Base-by-base conservation (phyloP, 345 rosid species). In the Syzygium oleosum region DNA sequence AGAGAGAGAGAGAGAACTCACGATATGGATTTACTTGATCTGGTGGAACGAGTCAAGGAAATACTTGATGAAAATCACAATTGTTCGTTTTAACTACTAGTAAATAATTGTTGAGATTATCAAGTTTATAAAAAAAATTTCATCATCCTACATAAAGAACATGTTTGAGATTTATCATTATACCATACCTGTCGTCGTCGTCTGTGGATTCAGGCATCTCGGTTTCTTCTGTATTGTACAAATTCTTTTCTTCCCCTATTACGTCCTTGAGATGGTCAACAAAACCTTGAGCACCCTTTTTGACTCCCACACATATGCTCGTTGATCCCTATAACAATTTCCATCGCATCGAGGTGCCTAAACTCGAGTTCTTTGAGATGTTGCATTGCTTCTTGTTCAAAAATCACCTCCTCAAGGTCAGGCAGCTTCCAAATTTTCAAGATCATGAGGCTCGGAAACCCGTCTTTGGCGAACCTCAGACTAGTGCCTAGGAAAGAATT, bases 251-350 rank as follows among this genome's bases (percentile, higher is more conserved):
- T 14, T 52, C 53, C 3, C 16, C 54, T 4, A 3, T 53, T 53
- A 4, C 22, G 7, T 4, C 2, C 4, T 54, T 7, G 10, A 6
- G 58, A 54, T 1, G 12, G 3, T 4, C 1, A 56, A 56, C 63
- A 23, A 56, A 1, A 56, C 0, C 16, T 0, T 0, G 56, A 53
- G 56, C 22, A 16, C 7, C 2, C 16, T 59, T 5, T 59, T 59
- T 12, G 68, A 5, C 0, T 12, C 0, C 1, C 0, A 65, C 41
- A 2, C 3, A 2, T 0, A 65, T 29, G 2, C 0, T 3, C 0
- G 0, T 2, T 0, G 41, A 65, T 65, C 22, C 77, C 41, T 29
- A 3, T 0, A 0, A 27, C 4, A 5, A 1, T 5, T 12, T 0
- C 0, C 68, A 3, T 12, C 4, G 0, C 2, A 5, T 61, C 9